Evolutionary conservation across 345 rosid species (phyloP), one percentile per base, ranked within the genome.

Genomic region (Ceriops decandra): DNA sequence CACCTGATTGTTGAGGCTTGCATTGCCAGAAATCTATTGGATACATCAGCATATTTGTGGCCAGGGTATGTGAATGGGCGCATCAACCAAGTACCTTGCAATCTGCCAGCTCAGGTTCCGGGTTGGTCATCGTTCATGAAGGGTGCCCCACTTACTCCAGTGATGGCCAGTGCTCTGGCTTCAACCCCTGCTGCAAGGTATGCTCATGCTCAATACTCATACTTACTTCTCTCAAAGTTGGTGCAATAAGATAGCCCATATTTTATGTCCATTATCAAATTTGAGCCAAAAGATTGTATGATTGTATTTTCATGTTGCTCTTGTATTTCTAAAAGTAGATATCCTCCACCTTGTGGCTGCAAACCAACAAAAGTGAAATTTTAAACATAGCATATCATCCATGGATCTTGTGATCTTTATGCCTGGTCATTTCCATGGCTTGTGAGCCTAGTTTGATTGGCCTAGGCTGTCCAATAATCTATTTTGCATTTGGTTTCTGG

Each of bases 1-100:
- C 99, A 95, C 86, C 88, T 95, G 72, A 86, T 95, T 68, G 95
- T 95, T 72, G 99, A 95, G 84, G 96, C 97, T 60, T 95, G 99
- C 71, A 91, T 95, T 74, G 83, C 99, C 8, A 90, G 98, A 83
- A 87, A 91, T 78, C 79, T 95, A 60, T 75, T 95, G 85, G 97
- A 95, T 76, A 86, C 95, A 47, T 85, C 99, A 8, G 90, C 96
- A 47, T 95, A 91, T 81, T 80, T 86, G 65, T 95, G 99, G 99
- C 90, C 96, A 62, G 97, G 95, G 42, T 90, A 88, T 64, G 90
- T 86, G 74, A 85, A 63, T 77, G 83, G 83, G 32, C 75, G 80
- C 67, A 80, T 76, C 68, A 88, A 80, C 75, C 97, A 91, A 79
- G 77, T 86, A 57, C 86, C 96, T 52, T 87, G 75, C 67, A 75